A percentile compares a stretch with the other conserved stretches of the same genome.
These are phyloP conservation scores for Blastomyces emzantsi DNA, from an alignment of 2,329 filamentous ascomycete genomes.

Conservation along the genomic window DNA sequence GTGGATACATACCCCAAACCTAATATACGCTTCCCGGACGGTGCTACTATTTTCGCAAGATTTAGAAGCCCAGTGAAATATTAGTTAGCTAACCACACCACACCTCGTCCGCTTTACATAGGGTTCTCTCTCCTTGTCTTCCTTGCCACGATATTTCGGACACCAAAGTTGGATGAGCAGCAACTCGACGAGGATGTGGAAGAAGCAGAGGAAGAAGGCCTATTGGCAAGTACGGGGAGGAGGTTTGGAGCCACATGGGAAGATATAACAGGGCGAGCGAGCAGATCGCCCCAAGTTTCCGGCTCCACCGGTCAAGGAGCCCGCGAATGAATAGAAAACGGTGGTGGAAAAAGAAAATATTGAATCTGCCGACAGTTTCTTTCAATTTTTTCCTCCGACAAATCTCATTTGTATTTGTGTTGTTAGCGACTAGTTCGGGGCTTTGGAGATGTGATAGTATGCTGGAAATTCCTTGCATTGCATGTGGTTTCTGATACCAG, in stretches of 20 bases:
- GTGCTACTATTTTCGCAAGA: neutral
- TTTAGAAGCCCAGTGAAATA: neutral
- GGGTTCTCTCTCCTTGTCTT: slow-evolving; percentile 73
- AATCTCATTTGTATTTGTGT: neutral
- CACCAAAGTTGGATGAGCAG: slow-evolving; percentile 65
- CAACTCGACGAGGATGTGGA: slow-evolving; percentile 83
- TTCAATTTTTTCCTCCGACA: neutral
- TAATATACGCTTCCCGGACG: neutral
- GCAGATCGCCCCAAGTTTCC: slow-evolving; percentile 4
- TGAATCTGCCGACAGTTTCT: neutral
- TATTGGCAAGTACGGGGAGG: slow-evolving; percentile 73
- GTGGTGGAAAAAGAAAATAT: neutral
- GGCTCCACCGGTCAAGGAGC: slow-evolving; percentile 11
- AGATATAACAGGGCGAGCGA: slow-evolving; percentile 61
- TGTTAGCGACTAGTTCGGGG: neutral
- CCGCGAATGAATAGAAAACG: slow-evolving; percentile 5
- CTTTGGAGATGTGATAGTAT: neutral
- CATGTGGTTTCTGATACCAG: neutral
- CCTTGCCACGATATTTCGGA: slow-evolving; percentile 66
- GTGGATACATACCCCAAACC: slow-evolving; percentile 7
- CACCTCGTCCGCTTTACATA: slow-evolving; percentile 14
- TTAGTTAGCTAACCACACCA: neutral
- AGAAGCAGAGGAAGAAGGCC: slow-evolving; percentile 84
- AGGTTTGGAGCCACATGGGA: slow-evolving; percentile 83
- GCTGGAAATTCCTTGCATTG: neutral